Conservation (phyloP, 805 yeast species). For the Dipodascus geniculatus region DNA sequence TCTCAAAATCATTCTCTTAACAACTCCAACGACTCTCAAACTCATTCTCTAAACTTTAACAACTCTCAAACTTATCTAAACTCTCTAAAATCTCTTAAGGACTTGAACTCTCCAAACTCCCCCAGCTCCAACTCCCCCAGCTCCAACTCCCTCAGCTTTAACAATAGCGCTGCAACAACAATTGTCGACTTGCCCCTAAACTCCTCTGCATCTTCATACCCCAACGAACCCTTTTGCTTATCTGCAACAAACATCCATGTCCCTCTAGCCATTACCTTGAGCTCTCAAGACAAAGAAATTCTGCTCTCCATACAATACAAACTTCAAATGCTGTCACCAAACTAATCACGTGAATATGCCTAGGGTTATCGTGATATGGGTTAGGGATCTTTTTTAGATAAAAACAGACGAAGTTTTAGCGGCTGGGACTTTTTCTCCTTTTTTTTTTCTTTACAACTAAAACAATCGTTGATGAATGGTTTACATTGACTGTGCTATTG, state of each 20-base stretch:
- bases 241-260: background rate
- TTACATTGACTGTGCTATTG: background rate
- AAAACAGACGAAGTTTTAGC: background rate
- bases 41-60: no score
- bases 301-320: background rate
- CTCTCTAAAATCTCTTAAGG: no score
- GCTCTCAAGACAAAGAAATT: background rate
- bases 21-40: no score
- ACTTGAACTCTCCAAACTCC: no score
- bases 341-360: background rate
- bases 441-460: background rate
- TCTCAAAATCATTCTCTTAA: no score
- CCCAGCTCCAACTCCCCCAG: no score
- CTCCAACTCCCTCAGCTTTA: no score
- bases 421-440: background rate
- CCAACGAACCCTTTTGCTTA: background rate
- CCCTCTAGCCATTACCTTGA: background rate
- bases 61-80: no score
- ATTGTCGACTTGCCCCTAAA: no score
- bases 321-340: background rate
- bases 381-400: background rate
- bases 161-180: no score
- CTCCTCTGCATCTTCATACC: no score
- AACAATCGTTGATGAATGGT: constrained; percentile 2
- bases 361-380: background rate